Percentiles rank a stretch among this genome's conserved stretches.
Conservation (phyloP, 2,329 filamentous ascomycete species). For the Ascochyta rabiei region DNA sequence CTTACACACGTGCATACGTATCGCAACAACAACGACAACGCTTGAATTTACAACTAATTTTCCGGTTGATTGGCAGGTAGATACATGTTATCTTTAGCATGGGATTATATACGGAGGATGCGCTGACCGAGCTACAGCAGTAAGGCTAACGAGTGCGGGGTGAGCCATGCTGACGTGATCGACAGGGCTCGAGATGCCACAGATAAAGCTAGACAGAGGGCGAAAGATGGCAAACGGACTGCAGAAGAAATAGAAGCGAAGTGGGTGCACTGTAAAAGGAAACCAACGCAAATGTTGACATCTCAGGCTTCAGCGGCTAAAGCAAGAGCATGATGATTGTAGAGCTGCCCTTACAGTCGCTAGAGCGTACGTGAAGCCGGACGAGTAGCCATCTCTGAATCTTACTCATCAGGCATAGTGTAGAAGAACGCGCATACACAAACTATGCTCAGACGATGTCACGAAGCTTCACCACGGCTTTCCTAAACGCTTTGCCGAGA, state of each 20-base stretch:
- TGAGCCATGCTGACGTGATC: not conserved
- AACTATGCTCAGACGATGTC: slow-evolving; percentile 2
- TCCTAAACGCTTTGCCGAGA: slow-evolving; percentile 6
- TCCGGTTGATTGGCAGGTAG: not conserved
- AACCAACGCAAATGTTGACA: not conserved
- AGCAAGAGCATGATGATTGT: slow-evolving; percentile 5
- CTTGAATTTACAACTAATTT: no score
- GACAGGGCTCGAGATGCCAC: slow-evolving; percentile 1
- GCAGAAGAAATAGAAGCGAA: not conserved
- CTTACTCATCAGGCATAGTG: not conserved
- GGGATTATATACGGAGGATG: not conserved
- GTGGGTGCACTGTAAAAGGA: not conserved
- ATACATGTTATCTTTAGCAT: not conserved
- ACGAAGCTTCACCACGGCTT: slow-evolving; percentile 2
- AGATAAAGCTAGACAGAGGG: not conserved
- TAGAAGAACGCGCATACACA: slow-evolving; percentile 9
- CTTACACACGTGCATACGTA: no score
- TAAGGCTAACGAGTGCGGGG: not conserved
- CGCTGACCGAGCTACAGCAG: not conserved
- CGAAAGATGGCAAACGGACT: not conserved
- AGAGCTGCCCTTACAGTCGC: not conserved
- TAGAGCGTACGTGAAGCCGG: slow-evolving; percentile 64
- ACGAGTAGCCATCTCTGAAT: not conserved
- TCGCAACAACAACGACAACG: no score
- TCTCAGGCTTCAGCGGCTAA: slow-evolving; percentile 2